phyloP scores from a whole-genome alignment of 1,284 basidiomycete genomes.

The Tilletia walkeri region DNA sequence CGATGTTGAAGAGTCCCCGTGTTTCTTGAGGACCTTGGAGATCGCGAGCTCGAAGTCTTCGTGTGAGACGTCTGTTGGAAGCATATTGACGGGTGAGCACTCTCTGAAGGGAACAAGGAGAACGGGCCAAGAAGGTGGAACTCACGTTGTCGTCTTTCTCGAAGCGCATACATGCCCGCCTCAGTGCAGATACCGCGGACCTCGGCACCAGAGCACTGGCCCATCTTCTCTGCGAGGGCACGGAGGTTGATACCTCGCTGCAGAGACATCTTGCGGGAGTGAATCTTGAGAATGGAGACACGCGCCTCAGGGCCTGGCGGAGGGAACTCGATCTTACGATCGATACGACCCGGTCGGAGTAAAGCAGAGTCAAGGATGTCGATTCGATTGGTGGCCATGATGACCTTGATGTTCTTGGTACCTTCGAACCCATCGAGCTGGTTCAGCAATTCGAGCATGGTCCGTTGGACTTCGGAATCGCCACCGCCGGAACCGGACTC shows the following conservation, averaged over 20 bases:
- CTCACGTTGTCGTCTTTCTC: slow-evolving; percentile 75
- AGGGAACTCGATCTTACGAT: slow-evolving; percentile 98
- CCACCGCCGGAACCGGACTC: slow-evolving; percentile 72
- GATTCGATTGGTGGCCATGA: slow-evolving; percentile 98
- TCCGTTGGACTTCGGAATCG: slow-evolving; percentile 95
- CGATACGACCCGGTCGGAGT: slow-evolving; percentile 91
- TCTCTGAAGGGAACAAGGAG: neutral
- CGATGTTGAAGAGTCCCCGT: slow-evolving; percentile 54
- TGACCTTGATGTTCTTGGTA: slow-evolving; percentile 97
- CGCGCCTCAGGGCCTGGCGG: slow-evolving; percentile 96
- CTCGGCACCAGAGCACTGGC: slow-evolving; percentile 94
- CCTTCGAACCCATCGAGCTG: slow-evolving; percentile 97
- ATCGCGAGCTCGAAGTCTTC: slow-evolving; percentile 99
- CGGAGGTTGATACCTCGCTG: slow-evolving; percentile 96
- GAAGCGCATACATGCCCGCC: slow-evolving; percentile 95
- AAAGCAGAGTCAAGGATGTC: slow-evolving; percentile 95
- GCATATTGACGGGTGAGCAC: neutral
- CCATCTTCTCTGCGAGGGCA: slow-evolving; percentile 96
- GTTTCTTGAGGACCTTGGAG: slow-evolving; percentile 69
- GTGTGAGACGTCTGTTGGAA: slow-evolving; percentile 75
- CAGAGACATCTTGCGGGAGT: slow-evolving; percentile 97
- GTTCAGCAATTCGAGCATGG: slow-evolving; percentile 95
- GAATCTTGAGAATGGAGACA: slow-evolving; percentile 92
- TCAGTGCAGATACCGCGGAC: slow-evolving; percentile 98
- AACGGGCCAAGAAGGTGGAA: neutral